These are phyloP conservation scores for Fusarium sp. DNA, from an alignment of 2,329 filamentous ascomycete genomes.

Conservation along the genomic window DNA sequence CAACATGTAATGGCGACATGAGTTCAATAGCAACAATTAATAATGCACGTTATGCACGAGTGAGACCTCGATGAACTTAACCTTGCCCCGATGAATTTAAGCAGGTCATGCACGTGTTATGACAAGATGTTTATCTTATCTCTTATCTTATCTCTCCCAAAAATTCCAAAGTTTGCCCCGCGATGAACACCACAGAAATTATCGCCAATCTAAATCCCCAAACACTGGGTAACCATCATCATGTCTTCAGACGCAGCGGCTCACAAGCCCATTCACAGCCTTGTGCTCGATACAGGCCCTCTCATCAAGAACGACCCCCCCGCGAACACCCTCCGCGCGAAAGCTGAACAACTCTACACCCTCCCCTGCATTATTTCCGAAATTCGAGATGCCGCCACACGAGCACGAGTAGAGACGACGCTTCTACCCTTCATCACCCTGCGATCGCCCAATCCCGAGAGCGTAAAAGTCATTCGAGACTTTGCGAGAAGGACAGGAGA, in stretches of 20 bases:
- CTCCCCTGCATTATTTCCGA: slow-evolving; percentile 88
- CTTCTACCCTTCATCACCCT: slow-evolving; percentile 86
- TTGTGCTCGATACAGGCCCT: slow-evolving; percentile 90
- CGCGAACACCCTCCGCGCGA: slow-evolving; percentile 81
- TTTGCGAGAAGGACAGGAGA: slow-evolving; percentile 94
- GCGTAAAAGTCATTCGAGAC: slow-evolving; percentile 80
- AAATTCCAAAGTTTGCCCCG: slow-evolving; percentile 35
- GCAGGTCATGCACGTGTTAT: not conserved
- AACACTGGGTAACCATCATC: slow-evolving; percentile 10
- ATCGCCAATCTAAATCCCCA: slow-evolving; percentile 31
- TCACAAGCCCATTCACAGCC: slow-evolving; percentile 78
- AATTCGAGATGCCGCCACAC: slow-evolving; percentile 85
- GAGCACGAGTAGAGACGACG: slow-evolving; percentile 82
- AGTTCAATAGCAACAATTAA: not conserved
- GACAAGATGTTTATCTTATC: slow-evolving; percentile 29
- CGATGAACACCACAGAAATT: slow-evolving; percentile 41
- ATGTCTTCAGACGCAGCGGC: slow-evolving; percentile 39
- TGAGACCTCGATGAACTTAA: not conserved
- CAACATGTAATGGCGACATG: not conserved
- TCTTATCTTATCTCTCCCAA: slow-evolving; percentile 15
- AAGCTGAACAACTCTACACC: slow-evolving; percentile 82
- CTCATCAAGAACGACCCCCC: slow-evolving; percentile 93
- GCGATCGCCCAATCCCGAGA: slow-evolving; percentile 77
- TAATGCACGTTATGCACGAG: not conserved
- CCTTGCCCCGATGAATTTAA: not conserved